Percentiles rank a stretch among this genome's conserved stretches.
Evolutionary conservation across 192 early-diverging fungal species (phyloP).

Genomic region (Fimicolochytrium jonesii): DNA sequence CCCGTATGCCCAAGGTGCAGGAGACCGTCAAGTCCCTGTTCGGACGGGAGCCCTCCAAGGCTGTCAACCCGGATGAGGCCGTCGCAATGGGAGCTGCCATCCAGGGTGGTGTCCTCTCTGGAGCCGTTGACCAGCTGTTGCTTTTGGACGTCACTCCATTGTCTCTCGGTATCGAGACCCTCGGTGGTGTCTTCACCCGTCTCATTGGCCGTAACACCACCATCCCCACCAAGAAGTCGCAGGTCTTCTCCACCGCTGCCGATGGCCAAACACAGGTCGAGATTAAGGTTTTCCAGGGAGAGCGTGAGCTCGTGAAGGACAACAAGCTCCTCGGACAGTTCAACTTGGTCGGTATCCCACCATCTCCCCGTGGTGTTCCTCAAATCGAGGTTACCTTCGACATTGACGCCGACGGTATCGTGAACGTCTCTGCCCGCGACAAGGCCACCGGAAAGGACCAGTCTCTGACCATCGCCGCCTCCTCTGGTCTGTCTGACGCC

Average conservation of each 20-base stretch:
- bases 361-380: conserved; percentile 94
- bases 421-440: conserved; percentile 86
- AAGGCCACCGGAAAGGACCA: conserved; percentile 85
- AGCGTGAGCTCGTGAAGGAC: conserved; percentile 94
- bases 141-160: conserved; percentile 96
- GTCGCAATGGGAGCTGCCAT: conserved; percentile 97
- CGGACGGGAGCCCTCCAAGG: conserved; percentile 87
- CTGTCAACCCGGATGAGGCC: conserved; percentile 98
- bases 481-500: conserved; percentile 75
- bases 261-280: conserved; percentile 98
- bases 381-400: conserved; percentile 45
- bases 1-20: conserved; percentile 94
- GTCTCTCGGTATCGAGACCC: conserved; percentile 96
- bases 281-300: conserved; percentile 98
- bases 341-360: conserved; percentile 90
- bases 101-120: conserved; percentile 96
- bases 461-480: conserved; percentile 90
- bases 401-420: conserved; percentile 85
- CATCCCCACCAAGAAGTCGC: conserved; percentile 99
- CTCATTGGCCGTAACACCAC: conserved; percentile 98
- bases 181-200: conserved; percentile 96
- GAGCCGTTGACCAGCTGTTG: conserved; percentile 92
- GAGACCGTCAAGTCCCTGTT: conserved; percentile 88
- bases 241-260: conserved; percentile 97
- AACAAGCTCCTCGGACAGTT: conserved; percentile 99